phyloP scores from a whole-genome alignment of 2,329 filamentous ascomycete species.

The Cladosporium sp. region DNA sequence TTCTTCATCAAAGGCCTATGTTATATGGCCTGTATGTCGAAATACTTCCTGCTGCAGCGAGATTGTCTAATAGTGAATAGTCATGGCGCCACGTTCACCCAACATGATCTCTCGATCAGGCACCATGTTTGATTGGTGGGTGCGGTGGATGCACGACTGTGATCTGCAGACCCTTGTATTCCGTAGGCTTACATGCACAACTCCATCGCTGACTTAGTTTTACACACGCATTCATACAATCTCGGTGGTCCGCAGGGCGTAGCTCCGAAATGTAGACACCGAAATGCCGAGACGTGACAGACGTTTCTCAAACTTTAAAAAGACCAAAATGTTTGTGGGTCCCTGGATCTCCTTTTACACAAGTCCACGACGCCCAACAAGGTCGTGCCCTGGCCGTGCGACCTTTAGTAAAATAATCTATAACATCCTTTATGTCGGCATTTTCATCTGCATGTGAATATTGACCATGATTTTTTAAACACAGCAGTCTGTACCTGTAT shows the following conservation, averaged over 20 bases:
- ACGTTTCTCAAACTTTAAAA: conserved; percentile 1
- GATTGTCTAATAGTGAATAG: neutral
- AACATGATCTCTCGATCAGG: neutral
- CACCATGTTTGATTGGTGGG: neutral
- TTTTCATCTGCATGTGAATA: neutral
- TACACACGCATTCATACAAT: neutral
- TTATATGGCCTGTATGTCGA: neutral
- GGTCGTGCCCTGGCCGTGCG: neutral
- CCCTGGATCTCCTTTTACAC: neutral
- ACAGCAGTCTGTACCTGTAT: neutral
- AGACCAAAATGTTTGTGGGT: conserved; percentile 9
- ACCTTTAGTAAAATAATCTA: neutral
- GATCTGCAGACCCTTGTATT: neutral
- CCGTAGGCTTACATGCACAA: neutral
- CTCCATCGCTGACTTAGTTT: neutral
- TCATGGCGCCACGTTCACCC: neutral
- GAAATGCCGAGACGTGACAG: conserved; percentile 10
- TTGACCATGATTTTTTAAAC: neutral
- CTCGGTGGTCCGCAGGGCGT: neutral
- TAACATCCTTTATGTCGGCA: neutral
- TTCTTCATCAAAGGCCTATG: neutral
- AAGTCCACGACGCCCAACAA: neutral
- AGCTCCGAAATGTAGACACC: conserved; percentile 3
- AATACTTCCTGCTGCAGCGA: neutral
- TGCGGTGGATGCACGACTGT: neutral